phyloP scores from a whole-genome alignment of 2,329 filamentous ascomycete genomes.

The Fusarium anthophilum region DNA sequence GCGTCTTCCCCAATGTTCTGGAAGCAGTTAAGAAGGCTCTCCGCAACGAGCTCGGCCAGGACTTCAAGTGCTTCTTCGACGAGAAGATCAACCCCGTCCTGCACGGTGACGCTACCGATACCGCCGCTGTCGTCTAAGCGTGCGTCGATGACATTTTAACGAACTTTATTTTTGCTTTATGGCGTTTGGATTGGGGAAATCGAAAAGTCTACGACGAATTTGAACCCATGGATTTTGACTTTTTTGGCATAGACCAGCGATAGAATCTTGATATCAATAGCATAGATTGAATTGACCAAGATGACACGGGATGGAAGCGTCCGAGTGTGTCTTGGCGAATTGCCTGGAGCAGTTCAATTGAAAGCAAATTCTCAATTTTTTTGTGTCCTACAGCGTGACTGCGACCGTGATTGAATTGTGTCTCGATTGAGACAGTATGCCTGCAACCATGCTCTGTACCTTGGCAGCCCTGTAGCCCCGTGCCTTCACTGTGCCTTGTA shows the following conservation, averaged over 20 bases:
- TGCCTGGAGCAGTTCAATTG: constrained; percentile 36
- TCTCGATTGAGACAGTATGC: background rate
- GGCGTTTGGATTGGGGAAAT: constrained; percentile 28
- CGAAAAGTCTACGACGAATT: constrained; percentile 27
- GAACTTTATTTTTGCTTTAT: background rate
- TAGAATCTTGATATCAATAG: constrained; percentile 39
- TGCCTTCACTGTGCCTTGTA: background rate
- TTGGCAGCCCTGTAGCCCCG: background rate
- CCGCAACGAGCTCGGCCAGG: constrained; percentile 74
- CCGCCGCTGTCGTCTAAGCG: constrained; percentile 34
- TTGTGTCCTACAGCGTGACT: background rate
- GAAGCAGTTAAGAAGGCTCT: constrained; percentile 72
- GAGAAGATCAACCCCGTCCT: constrained; percentile 75
- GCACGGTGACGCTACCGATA: constrained; percentile 50
- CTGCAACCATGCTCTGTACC: background rate
- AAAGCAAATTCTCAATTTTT: constrained; percentile 27
- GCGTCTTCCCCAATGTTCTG: constrained; percentile 77
- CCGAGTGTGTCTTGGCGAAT: constrained; percentile 14
- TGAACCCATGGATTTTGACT: constrained; percentile 22
- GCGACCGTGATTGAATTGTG: background rate
- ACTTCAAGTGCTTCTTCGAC: constrained; percentile 79
- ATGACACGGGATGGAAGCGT: background rate
- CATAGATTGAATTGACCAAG: constrained; percentile 27
- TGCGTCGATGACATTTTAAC: background rate
- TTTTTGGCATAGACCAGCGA: constrained; percentile 36